phyloP scores from a whole-genome alignment of 352 stramenopile genomes.

The Globisporangium viniferum region DNA sequence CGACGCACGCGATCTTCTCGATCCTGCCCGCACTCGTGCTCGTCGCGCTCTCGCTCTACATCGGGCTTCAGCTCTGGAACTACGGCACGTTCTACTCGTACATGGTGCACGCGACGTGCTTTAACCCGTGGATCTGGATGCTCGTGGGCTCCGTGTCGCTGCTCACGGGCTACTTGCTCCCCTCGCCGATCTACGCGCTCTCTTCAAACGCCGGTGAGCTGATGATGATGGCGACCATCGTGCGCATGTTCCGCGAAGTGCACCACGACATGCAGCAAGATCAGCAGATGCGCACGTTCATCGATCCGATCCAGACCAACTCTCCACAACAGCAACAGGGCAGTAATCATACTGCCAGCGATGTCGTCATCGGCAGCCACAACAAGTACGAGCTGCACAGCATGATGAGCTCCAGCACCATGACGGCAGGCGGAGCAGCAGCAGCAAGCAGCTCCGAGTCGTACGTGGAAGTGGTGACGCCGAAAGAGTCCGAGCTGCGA shows the following conservation, averaged over 20 bases:
- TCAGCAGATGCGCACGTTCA: conserved; percentile 70
- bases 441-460: conserved; percentile 5
- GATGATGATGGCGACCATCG: conserved; percentile 74
- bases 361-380: conserved; percentile 17
- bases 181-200: conserved; percentile 61
- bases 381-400: conserved; percentile 31
- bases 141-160: conserved; percentile 66
- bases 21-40: conserved; percentile 67
- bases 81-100: conserved; percentile 87
- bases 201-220: conserved; percentile 78
- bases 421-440: background rate
- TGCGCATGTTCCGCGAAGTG: conserved; percentile 84
- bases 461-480: conserved; percentile 40
- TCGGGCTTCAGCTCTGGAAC: conserved; percentile 77
- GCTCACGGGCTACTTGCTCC: conserved; percentile 74
- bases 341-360: conserved; percentile 19
- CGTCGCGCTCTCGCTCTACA: conserved; percentile 66
- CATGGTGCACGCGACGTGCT: conserved; percentile 81
- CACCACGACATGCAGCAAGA: conserved; percentile 82
- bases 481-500: conserved; percentile 40
- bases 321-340: conserved; percentile 17
- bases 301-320: conserved; percentile 41
- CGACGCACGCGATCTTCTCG: conserved; percentile 50
- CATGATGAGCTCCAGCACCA: background rate
- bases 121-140: conserved; percentile 89